Percentiles rank a stretch among this genome's conserved stretches.
Evolutionary conservation across 768 basidiomycete genomes (phyloP).

Genomic region (Megacollybia marginata): DNA sequence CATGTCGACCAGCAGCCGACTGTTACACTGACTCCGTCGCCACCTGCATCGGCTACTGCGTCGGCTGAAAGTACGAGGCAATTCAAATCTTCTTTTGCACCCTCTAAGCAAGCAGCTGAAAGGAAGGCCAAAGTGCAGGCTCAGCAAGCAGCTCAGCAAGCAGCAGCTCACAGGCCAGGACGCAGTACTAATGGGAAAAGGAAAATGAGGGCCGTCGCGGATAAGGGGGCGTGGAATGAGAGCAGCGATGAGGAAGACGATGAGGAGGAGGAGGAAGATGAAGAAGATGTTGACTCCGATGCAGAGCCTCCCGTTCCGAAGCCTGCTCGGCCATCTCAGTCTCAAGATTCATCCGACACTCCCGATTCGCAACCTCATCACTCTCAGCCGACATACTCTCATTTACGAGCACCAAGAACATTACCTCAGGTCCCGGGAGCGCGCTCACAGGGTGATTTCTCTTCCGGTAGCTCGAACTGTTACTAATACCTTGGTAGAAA

Average conservation of each 20-base stretch:
- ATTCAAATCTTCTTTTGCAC: slow-evolving; percentile 84
- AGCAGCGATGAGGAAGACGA: slow-evolving; percentile 84
- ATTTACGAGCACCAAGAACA: slow-evolving; percentile 51
- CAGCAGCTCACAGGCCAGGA: slow-evolving; percentile 71
- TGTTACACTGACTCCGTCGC: slow-evolving; percentile 6
- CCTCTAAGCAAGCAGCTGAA: slow-evolving; percentile 76
- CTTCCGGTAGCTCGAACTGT: not conserved
- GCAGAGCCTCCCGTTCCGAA: slow-evolving; percentile 26
- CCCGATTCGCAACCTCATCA: slow-evolving; percentile 12
- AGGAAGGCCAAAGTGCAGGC: slow-evolving; percentile 80
- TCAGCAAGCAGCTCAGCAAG: slow-evolving; percentile 75
- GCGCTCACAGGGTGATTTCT: slow-evolving; percentile 34
- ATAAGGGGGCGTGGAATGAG: slow-evolving; percentile 55
- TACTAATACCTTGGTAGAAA: slow-evolving; percentile 19
- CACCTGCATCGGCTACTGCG: slow-evolving; percentile 17
- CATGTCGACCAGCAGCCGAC: slow-evolving; percentile 8
- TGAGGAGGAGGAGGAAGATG: slow-evolving; percentile 72
- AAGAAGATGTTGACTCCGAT: slow-evolving; percentile 67
- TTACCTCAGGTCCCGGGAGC: slow-evolving; percentile 58
- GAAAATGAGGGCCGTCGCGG: slow-evolving; percentile 46
- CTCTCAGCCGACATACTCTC: slow-evolving; percentile 30
- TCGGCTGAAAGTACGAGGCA: slow-evolving; percentile 20
- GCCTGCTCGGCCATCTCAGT: slow-evolving; percentile 8
- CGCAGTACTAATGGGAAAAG: slow-evolving; percentile 52
- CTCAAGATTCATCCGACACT: slow-evolving; percentile 15